Percentiles rank a stretch among this genome's conserved stretches.
Evolutionary conservation across 148 eudicot species (phyloP).

Genomic region (Gaultheria prostrata): DNA sequence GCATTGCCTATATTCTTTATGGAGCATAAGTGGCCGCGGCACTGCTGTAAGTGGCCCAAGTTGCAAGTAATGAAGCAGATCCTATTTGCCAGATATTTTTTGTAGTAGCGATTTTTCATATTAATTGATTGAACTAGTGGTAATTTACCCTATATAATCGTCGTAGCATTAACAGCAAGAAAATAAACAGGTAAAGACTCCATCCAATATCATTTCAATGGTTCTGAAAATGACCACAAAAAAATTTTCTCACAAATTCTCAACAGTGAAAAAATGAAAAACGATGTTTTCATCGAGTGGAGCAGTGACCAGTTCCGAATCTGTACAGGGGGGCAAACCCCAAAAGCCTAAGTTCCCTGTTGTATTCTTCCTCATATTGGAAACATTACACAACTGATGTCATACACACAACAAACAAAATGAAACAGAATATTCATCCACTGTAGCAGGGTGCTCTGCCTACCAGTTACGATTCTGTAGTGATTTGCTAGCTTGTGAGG

Average conservation of each 20-base stretch:
- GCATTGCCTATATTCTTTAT: neutral
- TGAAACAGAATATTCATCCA: neutral
- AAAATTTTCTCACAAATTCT: neutral
- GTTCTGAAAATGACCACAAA: neutral
- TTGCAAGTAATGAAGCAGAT: neutral
- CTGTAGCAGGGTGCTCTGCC: neutral
- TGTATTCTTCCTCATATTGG: neutral
- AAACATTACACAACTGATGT: neutral
- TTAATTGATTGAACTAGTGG: neutral
- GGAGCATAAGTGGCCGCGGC: neutral
- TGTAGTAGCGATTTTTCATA: neutral
- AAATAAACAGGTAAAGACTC: neutral
- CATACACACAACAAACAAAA: neutral
- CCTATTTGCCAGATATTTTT: neutral
- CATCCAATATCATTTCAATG: neutral
- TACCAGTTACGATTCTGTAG: conserved; percentile 28
- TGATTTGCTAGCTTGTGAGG: conserved; percentile 65
- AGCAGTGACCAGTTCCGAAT: neutral
- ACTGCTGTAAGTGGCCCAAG: neutral
- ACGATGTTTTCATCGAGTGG: neutral
- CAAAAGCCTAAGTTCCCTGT: neutral
- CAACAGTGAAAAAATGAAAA: neutral
- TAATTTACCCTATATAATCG: neutral
- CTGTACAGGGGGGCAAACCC: neutral
- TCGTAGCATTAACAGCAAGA: neutral